Conservation (phyloP, 768 basidiomycete genomes). For the Panaeolus cyanescens region DNA sequence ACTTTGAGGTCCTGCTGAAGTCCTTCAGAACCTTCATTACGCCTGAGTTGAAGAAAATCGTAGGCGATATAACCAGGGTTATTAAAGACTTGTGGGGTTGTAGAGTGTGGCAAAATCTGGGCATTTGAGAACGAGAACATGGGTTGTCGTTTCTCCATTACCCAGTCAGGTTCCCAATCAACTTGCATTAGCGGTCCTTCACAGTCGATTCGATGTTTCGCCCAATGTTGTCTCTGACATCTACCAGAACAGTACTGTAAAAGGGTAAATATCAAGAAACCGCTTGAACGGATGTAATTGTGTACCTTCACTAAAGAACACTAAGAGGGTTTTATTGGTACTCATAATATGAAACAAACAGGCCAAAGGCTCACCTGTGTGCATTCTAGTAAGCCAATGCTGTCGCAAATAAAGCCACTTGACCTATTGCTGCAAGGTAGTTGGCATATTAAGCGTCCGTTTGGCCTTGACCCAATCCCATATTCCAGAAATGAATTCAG, state of each 20-base stretch:
- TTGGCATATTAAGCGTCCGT: constrained; percentile 18
- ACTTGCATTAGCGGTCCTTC: constrained; percentile 27
- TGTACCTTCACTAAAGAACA: constrained; percentile 23
- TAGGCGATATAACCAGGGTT: constrained; percentile 30
- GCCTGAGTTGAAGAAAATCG: constrained; percentile 29
- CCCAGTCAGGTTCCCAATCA: constrained; percentile 37
- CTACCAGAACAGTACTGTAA: constrained; percentile 35
- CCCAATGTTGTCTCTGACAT: constrained; percentile 37
- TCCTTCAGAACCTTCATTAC: constrained; percentile 29
- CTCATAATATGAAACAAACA: not conserved
- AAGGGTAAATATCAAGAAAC: not conserved
- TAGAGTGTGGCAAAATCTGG: constrained; percentile 8
- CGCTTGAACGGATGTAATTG: not conserved
- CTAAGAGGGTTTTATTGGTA: constrained; percentile 4
- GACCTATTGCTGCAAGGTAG: constrained; percentile 22
- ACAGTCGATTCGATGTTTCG: constrained; percentile 35
- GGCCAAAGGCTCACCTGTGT: constrained; percentile 24
- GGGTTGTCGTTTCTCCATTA: constrained; percentile 28
- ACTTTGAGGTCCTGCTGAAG: constrained; percentile 29
- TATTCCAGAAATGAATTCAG: constrained; percentile 29
- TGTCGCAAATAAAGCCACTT: constrained; percentile 12
- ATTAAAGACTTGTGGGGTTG: constrained; percentile 15
- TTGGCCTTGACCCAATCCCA: constrained; percentile 27
- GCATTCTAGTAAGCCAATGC: constrained; percentile 25
- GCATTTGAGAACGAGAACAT: constrained; percentile 13